A percentile compares a stretch with the other conserved stretches of the same genome.
phyloP scores from a whole-genome alignment of 192 early-diverging fungal species.

The Helicostylum pulchrum region DNA sequence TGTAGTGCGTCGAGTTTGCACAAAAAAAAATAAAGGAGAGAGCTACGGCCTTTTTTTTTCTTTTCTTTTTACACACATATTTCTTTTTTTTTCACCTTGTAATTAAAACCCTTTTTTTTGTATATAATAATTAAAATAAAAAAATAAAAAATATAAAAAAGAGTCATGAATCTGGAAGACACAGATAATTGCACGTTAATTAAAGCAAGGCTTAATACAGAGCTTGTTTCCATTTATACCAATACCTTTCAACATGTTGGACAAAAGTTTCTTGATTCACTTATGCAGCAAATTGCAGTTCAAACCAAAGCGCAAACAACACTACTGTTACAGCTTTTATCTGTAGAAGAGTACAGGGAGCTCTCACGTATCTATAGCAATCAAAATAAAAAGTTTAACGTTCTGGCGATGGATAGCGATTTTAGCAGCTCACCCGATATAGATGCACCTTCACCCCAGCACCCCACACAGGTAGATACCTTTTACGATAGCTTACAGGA shows the following conservation, averaged over 20 bases:
- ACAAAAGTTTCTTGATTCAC: slow-evolving; percentile 6
- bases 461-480: neutral
- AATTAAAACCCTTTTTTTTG: neutral
- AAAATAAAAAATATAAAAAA: too few relatives aligned
- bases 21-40: too few relatives aligned
- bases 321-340: slow-evolving; percentile 6
- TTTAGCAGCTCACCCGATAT: neutral
- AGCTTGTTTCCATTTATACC: slow-evolving; percentile 5
- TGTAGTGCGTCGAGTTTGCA: too few relatives aligned
- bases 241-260: slow-evolving; percentile 11
- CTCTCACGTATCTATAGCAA: slow-evolving; percentile 1
- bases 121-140: neutral
- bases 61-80: neutral
- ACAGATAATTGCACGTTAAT: neutral
- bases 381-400: neutral
- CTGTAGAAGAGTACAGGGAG: slow-evolving; percentile 12
- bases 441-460: neutral
- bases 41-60: neutral
- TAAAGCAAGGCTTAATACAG: slow-evolving; percentile 2
- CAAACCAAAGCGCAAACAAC: neutral
- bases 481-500: neutral
- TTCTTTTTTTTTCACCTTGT: neutral
- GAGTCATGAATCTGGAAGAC: too few relatives aligned
- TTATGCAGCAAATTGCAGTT: neutral
- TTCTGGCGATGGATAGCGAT: neutral